Evolutionary conservation across 73 alveolate genomes (phyloP).

Genomic region (Paraurostyla sp.): DNA sequence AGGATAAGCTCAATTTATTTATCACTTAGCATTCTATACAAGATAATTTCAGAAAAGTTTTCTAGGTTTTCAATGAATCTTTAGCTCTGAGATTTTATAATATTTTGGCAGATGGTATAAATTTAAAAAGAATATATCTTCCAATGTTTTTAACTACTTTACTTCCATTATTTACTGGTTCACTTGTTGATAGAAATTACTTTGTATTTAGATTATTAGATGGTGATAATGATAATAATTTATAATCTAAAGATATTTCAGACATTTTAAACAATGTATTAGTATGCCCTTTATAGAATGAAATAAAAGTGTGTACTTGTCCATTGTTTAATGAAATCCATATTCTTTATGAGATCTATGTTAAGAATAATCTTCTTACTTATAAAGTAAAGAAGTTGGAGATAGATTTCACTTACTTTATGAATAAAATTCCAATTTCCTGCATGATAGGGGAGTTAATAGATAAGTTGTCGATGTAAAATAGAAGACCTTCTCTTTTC

Average conservation of each 20-base stretch:
- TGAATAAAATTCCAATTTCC: slow-evolving; percentile 26
- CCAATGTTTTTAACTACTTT: slow-evolving; percentile 6
- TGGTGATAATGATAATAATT: slow-evolving; percentile 15
- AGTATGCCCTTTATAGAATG: slow-evolving; percentile 12
- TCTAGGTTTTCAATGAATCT: not conserved
- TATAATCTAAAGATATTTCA: slow-evolving; percentile 39
- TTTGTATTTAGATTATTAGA: slow-evolving; percentile 25
- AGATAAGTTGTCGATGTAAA: slow-evolving; percentile 1
- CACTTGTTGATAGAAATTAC: not conserved
- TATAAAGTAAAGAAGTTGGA: slow-evolving; percentile 47
- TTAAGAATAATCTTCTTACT: slow-evolving; percentile 22
- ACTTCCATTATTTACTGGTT: slow-evolving; percentile 14
- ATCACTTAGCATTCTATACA: slow-evolving; percentile 2
- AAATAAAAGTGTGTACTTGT: slow-evolving; percentile 21
- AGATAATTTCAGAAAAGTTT: slow-evolving; percentile 35
- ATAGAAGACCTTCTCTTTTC: slow-evolving; percentile 14
- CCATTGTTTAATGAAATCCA: slow-evolving; percentile 20
- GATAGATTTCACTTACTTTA: slow-evolving; percentile 15
- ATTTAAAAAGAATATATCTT: slow-evolving; percentile 31
- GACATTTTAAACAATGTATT: slow-evolving; percentile 38
- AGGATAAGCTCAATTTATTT: slow-evolving; percentile 17
- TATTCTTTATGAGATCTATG: slow-evolving; percentile 8
- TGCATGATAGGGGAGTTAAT: slow-evolving; percentile 31
- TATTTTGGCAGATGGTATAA: slow-evolving; percentile 20
- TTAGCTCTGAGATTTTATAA: slow-evolving; percentile 40